Base-by-base conservation (phyloP, 441 rosid genomes). In the Capsella rubella region DNA sequence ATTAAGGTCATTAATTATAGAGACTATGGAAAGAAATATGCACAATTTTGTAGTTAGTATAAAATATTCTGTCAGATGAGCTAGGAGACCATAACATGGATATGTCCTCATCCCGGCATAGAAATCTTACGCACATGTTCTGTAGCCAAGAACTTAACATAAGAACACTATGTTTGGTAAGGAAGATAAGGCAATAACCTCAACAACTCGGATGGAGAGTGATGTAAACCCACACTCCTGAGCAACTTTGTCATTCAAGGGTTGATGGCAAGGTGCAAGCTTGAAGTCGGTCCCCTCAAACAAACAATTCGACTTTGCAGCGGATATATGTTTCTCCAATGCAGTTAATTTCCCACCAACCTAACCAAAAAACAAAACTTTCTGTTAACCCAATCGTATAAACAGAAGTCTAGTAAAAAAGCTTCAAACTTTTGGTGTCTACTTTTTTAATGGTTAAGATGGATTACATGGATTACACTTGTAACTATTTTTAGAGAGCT, bases 281-380 rank as follows among this genome's bases (percentile, higher is more conserved):
- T 95, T 92, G 81, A 95, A 95, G 76, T 95, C 99, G 0, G 97
- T 90, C 13, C 97, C 97, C 74, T 85, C 80, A 64, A 95, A 92
- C 53, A 87, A 84, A 83, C 66, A 15, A n/a, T 76, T 76, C 4
- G 73, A 73, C 86, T 86, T 84, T 28, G 85, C 83, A 0, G 82
- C 87, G 0, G 74, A 84, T 15, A 95, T 80, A 81, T 92, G 97
- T 57, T 80, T 80, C 79, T 88, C 87, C 83, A 92, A 73, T 1
- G 90, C 82, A 3, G 76, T 81, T 16, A 86, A 72, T 75, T 73
- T 72, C 61, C 99, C 99, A 76, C 99, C 96, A 72, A 92, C 88
- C 97, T 95, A 59, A 64, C 74, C 49, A 77, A 77, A 64, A 39
- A 8, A 28, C 10, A 55, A 62, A 46, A 1, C 2, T 58, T 43